phyloP scores from a whole-genome alignment of 2,329 filamentous ascomycete species.

The Mycosphaerelloides madeirae region DNA sequence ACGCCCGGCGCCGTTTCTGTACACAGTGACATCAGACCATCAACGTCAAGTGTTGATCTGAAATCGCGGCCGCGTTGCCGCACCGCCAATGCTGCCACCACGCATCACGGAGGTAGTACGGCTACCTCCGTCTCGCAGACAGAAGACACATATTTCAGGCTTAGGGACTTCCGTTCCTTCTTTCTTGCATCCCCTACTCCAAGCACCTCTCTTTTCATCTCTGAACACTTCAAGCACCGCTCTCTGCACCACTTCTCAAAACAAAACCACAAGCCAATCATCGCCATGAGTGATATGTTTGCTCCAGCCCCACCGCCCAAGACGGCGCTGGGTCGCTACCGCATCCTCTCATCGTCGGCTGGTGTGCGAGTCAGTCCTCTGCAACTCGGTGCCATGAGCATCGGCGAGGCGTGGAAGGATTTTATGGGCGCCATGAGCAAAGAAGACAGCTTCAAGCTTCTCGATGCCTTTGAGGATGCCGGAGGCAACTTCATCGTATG shows the following conservation, averaged over 20 bases:
- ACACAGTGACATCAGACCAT: too few species aligned
- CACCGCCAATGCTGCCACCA: too few species aligned
- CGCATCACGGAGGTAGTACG: too few species aligned
- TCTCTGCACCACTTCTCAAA: not conserved
- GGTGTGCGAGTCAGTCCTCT: slow-evolving; percentile 44
- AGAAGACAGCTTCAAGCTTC: slow-evolving; percentile 55
- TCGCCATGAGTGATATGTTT: slow-evolving; percentile 25
- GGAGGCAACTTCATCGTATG: slow-evolving; percentile 38
- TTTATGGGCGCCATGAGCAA: slow-evolving; percentile 63
- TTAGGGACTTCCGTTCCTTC: too few species aligned
- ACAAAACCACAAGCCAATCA: not conserved
- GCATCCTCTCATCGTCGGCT: slow-evolving; percentile 48
- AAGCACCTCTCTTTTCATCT: too few species aligned
- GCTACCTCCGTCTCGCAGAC: too few species aligned
- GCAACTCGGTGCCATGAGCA: slow-evolving; percentile 59
- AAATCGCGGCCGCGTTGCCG: too few species aligned
- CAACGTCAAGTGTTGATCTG: too few species aligned
- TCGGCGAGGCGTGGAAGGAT: slow-evolving; percentile 55
- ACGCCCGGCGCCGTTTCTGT: too few species aligned
- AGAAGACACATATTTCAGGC: too few species aligned
- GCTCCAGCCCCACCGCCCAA: slow-evolving; percentile 37
- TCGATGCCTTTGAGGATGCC: slow-evolving; percentile 32
- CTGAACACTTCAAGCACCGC: too few species aligned
- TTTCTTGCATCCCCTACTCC: too few species aligned
- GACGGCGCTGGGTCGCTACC: slow-evolving; percentile 54